Evolutionary conservation across 148 eudicot genomes (phyloP).

Genomic region (Camellia granthamiana): DNA sequence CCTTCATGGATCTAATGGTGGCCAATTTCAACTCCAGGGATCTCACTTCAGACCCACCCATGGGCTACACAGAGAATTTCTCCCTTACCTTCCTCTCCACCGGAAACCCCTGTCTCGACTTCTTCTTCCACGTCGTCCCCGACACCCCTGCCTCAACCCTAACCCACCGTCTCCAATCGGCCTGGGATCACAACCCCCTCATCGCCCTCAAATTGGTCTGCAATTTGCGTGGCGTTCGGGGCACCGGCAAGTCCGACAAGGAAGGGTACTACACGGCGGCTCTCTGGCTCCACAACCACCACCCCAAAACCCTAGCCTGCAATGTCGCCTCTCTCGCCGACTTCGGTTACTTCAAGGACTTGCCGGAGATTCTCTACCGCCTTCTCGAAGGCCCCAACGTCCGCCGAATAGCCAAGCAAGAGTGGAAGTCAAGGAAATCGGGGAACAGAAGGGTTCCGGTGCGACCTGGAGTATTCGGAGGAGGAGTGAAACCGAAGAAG

Average conservation of each 20-base stretch:
- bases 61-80: background rate
- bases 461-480: background rate
- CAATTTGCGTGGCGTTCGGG: background rate
- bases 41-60: background rate
- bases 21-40: background rate
- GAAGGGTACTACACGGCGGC: constrained; percentile 8
- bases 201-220: constrained; percentile 1
- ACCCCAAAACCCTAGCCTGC: constrained; percentile 3
- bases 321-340: background rate
- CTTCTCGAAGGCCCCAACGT: background rate
- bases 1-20: background rate
- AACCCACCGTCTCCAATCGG: background rate
- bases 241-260: background rate
- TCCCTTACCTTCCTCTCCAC: constrained; percentile 1
- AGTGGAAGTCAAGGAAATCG: background rate
- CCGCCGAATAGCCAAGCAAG: background rate
- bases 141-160: background rate
- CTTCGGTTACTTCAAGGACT: constrained; percentile 7
- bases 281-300: background rate
- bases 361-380: constrained; percentile 6
- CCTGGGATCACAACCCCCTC: background rate
- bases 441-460: background rate
- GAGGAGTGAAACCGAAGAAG: background rate
- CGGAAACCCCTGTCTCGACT: constrained; percentile 7
- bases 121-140: background rate